Evolutionary conservation across 2,329 filamentous ascomycete species (phyloP).

Genomic region (Chalara sp.): DNA sequence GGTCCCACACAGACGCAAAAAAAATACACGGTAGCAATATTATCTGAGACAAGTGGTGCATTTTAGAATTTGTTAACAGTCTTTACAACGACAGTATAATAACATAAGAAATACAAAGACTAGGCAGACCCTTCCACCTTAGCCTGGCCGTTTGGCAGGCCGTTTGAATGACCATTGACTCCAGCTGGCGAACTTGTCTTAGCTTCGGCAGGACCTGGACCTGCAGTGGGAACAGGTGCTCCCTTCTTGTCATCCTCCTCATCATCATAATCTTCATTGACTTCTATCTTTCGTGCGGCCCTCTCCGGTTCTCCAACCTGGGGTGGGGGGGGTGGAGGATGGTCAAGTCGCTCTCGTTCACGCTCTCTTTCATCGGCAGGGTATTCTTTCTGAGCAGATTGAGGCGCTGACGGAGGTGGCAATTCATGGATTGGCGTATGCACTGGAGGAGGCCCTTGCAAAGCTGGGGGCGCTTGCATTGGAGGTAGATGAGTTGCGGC

Average conservation of each 20-base stretch:
- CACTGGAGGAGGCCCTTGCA: constrained; percentile 50
- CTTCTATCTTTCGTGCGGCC: constrained; percentile 89
- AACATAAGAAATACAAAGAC: no score
- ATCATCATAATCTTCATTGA: constrained; percentile 96
- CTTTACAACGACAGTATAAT: no score
- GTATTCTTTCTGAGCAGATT: constrained; percentile 41
- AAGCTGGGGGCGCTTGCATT: constrained; percentile 56
- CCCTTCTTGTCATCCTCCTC: constrained; percentile 82
- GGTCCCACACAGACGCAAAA: no score
- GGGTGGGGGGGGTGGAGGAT: constrained; percentile 34
- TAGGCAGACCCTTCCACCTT: constrained; percentile 22
- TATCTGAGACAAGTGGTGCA: no score
- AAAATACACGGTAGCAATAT: no score
- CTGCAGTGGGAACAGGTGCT: constrained; percentile 38
- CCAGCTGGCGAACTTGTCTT: constrained; percentile 45
- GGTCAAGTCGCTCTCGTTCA: constrained; percentile 31
- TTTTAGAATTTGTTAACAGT: no score
- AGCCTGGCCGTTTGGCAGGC: constrained; percentile 20
- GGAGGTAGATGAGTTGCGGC: constrained; percentile 53
- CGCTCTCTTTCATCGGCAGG: constrained; percentile 45
- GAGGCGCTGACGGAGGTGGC: constrained; percentile 35
- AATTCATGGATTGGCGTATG: constrained; percentile 37
- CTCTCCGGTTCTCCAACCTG: constrained; percentile 66
- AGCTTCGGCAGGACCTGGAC: constrained; percentile 38
- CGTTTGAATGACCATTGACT: constrained; percentile 26